Percentiles rank a stretch among this genome's conserved stretches.
These are phyloP conservation scores for Diaporthe vaccinii DNA, from an alignment of 2,329 filamentous ascomycete genomes.

Conservation along the genomic window DNA sequence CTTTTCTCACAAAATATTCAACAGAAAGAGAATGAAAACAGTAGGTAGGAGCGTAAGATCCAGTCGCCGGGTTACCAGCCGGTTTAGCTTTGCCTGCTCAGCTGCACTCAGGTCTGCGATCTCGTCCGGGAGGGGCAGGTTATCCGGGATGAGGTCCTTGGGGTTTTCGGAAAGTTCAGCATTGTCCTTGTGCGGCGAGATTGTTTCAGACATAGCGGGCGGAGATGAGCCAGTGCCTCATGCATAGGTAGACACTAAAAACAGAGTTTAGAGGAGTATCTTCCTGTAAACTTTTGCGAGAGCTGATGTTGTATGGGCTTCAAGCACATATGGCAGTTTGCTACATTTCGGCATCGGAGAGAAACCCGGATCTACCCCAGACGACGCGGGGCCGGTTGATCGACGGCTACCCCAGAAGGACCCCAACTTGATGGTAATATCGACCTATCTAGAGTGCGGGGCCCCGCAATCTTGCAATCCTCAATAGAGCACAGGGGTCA, in stretches of 20 bases:
- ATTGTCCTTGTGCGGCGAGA: background rate
- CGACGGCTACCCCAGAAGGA: background rate
- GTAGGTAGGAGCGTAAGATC: background rate
- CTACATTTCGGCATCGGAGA: background rate
- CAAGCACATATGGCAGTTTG: background rate
- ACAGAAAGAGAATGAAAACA: background rate
- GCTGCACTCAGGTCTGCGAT: background rate
- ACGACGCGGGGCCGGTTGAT: constrained; percentile 1
- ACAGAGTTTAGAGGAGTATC: background rate
- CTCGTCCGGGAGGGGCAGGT: constrained; percentile 14
- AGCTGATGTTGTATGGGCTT: background rate
- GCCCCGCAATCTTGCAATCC: background rate
- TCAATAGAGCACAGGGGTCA: background rate
- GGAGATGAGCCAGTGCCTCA: too few species aligned
- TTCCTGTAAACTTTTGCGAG: background rate
- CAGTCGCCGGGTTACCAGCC: background rate
- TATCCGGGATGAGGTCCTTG: background rate
- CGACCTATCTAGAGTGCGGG: background rate
- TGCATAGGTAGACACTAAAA: background rate
- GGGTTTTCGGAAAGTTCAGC: background rate
- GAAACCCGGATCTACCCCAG: constrained; percentile 5
- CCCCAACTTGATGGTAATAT: background rate
- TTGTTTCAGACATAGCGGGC: background rate
- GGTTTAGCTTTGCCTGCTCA: background rate
- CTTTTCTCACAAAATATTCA: constrained; percentile 5